Conservation (phyloP, 148 eudicot genomes). For the Fagopyrum tataricum region DNA sequence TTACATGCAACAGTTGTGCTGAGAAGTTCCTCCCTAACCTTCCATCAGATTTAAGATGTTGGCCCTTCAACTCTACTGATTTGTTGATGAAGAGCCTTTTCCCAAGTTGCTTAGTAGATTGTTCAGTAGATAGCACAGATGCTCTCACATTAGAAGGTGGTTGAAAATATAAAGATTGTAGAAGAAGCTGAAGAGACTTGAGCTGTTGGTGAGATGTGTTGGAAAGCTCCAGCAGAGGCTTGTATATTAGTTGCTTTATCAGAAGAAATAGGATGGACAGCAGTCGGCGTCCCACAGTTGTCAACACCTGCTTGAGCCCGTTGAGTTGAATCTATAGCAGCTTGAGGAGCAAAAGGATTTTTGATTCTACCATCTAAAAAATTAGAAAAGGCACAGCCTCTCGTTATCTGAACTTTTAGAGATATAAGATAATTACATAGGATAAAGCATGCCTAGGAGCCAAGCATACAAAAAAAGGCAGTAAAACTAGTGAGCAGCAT, state of each 20-base stretch:
- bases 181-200: slow-evolving; percentile 39
- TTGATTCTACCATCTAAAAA: slow-evolving; percentile 66
- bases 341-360: slow-evolving; percentile 41
- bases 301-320: slow-evolving; percentile 41
- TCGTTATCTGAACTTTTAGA: background rate
- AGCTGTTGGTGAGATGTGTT: slow-evolving; percentile 33
- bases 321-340: slow-evolving; percentile 42
- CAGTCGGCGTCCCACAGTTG: slow-evolving; percentile 33
- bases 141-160: slow-evolving; percentile 44
- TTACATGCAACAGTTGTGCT: slow-evolving; percentile 50
- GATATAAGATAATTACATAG: background rate
- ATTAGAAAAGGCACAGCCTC: background rate
- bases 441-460: background rate
- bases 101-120: slow-evolving; percentile 35
- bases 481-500: background rate
- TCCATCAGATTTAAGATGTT: slow-evolving; percentile 46
- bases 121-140: slow-evolving; percentile 30
- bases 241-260: slow-evolving; percentile 46
- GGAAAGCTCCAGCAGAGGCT: slow-evolving; percentile 40
- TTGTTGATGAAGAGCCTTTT: slow-evolving; percentile 34
- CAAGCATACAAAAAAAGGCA: background rate
- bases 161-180: slow-evolving; percentile 46
- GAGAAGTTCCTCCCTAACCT: slow-evolving; percentile 48
- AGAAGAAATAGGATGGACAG: slow-evolving; percentile 32
- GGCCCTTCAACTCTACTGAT: slow-evolving; percentile 45